These are phyloP conservation scores for Beauveria rudraprayagi DNA, from an alignment of 2,329 filamentous ascomycete species.

Conservation along the genomic window DNA sequence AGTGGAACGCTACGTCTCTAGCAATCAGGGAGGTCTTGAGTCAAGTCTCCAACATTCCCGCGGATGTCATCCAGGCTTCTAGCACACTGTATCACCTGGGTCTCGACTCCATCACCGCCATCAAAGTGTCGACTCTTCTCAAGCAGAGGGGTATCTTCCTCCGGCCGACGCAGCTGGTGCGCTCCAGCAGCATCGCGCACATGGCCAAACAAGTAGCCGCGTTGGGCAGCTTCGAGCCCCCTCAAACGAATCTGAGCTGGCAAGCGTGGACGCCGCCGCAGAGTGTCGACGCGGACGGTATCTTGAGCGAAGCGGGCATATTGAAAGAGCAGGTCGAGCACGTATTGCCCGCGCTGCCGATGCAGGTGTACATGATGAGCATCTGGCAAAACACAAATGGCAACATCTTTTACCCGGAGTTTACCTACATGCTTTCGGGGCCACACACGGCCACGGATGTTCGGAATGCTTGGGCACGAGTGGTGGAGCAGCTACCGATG, in stretches of 20 bases:
- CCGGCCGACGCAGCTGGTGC: conserved; percentile 63
- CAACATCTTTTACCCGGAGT: conserved; percentile 64
- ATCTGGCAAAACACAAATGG: conserved; percentile 64
- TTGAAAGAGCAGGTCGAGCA: conserved; percentile 39
- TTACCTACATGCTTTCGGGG: conserved; percentile 49
- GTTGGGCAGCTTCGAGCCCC: not conserved
- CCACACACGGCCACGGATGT: conserved; percentile 33
- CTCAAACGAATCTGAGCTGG: not conserved
- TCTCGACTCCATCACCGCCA: conserved; percentile 84
- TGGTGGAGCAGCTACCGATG: conserved; percentile 51
- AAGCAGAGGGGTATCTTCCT: conserved; percentile 55
- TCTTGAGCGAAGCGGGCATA: conserved; percentile 36
- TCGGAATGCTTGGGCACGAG: conserved; percentile 49
- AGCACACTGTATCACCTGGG: conserved; percentile 76
- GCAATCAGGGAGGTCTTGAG: conserved; percentile 41
- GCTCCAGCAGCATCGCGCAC: conserved; percentile 52
- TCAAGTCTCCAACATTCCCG: conserved; percentile 52
- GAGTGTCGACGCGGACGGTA: conserved; percentile 27
- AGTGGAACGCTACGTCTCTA: conserved; percentile 29
- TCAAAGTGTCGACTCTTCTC: conserved; percentile 69
- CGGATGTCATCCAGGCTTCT: conserved; percentile 47
- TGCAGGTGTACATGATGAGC: conserved; percentile 74
- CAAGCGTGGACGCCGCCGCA: conserved; percentile 23
- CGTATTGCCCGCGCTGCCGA: conserved; percentile 62
- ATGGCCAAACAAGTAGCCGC: conserved; percentile 41